These are phyloP conservation scores for Alternaria alternata DNA, from an alignment of 2,329 filamentous ascomycete species.

Conservation along the genomic window DNA sequence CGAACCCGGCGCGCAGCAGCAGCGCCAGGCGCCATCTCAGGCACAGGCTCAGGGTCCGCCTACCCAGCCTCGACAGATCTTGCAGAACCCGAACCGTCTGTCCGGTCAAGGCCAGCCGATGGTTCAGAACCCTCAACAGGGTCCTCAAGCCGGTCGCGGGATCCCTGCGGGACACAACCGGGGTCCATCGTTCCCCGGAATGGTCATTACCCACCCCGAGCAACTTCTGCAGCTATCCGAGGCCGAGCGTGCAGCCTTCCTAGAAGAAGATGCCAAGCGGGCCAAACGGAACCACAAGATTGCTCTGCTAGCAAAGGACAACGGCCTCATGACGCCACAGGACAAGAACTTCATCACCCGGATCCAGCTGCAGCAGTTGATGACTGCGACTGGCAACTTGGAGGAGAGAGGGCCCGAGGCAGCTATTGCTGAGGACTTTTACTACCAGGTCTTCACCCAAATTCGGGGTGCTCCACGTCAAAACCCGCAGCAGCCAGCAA, in stretches of 20 bases:
- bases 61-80: conserved; percentile 71
- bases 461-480: conserved; percentile 90
- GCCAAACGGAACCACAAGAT: conserved; percentile 99
- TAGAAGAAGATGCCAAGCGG: conserved; percentile 91
- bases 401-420: conserved; percentile 82
- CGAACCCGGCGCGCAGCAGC: conserved; percentile 34
- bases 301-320: conserved; percentile 88
- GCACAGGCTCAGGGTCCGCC: conserved; percentile 53
- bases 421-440: conserved; percentile 90
- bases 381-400: conserved; percentile 88
- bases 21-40: conserved; percentile 37
- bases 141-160: conserved; percentile 43
- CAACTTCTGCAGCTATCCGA: conserved; percentile 81
- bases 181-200: conserved; percentile 59
- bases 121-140: conserved; percentile 34
- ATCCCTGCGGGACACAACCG: conserved; percentile 49
- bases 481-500: conserved; percentile 90
- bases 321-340: conserved; percentile 97
- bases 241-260: conserved; percentile 81
- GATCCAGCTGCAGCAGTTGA: conserved; percentile 95
- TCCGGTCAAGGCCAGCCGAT: conserved; percentile 54
- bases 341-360: conserved; percentile 99
- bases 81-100: conserved; percentile 79
- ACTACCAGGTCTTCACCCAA: conserved; percentile 96
- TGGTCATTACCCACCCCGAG: conserved; percentile 71